A percentile compares a stretch with the other conserved stretches of the same genome.
These are phyloP conservation scores for Fusarium redolens DNA, from an alignment of 2,329 filamentous ascomycete genomes.

Conservation along the genomic window DNA sequence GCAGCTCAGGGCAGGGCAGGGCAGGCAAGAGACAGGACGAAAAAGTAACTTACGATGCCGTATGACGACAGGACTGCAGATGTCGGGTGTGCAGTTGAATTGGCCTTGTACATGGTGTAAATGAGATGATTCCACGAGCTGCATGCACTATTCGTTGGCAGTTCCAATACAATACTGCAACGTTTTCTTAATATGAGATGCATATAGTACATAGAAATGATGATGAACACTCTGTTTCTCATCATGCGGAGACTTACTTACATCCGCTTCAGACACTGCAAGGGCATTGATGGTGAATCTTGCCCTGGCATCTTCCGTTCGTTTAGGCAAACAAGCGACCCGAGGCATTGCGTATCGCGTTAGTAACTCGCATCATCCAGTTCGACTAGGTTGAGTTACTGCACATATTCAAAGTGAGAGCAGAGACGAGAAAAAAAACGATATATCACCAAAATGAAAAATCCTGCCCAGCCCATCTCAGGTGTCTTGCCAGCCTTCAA, in stretches of 20 bases:
- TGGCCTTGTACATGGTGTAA: slow-evolving; percentile 5
- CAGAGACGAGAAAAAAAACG: slow-evolving; percentile 12
- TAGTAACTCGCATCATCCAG: not conserved
- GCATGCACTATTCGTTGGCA: not conserved
- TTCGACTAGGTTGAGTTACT: slow-evolving; percentile 1
- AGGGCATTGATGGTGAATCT: not conserved
- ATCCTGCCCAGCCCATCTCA: slow-evolving; percentile 17
- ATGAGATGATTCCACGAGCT: slow-evolving; percentile 11
- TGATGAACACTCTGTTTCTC: slow-evolving; percentile 5
- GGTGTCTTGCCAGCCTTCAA: slow-evolving; percentile 32
- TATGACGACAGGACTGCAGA: slow-evolving; percentile 20
- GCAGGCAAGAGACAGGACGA: not conserved
- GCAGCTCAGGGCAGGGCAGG: not conserved
- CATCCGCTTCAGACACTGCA: not conserved
- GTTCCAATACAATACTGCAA: not conserved
- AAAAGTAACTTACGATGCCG: slow-evolving; percentile 2
- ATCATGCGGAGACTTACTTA: not conserved
- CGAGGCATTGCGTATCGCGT: not conserved
- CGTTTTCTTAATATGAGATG: not conserved
- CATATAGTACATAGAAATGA: not conserved
- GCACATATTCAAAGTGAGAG: not conserved
- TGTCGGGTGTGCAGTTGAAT: slow-evolving; percentile 22
- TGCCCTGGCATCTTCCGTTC: not conserved
- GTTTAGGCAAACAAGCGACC: not conserved
- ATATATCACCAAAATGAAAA: slow-evolving; percentile 21